A percentile compares a stretch with the other conserved stretches of the same genome.
Conservation (phyloP, 2,329 filamentous ascomycete genomes). For the Penicillium sp. region DNA sequence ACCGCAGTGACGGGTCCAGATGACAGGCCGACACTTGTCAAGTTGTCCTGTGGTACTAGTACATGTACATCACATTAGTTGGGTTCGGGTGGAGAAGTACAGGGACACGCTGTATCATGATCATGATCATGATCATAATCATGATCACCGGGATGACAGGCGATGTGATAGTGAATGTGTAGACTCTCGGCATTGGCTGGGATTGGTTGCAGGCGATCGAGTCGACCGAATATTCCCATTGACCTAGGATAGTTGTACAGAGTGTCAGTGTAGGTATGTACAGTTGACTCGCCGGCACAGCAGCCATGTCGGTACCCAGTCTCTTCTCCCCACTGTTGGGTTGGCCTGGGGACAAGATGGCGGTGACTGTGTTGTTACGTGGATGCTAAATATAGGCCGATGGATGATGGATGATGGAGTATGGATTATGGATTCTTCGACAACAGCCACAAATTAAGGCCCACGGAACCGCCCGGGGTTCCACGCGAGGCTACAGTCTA, state of each 20-base stretch:
- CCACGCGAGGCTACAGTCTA: constrained; percentile 2
- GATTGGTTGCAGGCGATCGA: neutral
- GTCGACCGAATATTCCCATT: neutral
- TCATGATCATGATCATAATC: no score
- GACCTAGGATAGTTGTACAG: neutral
- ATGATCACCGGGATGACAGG: neutral
- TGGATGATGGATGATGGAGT: no score
- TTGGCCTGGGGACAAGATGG: constrained; percentile 3
- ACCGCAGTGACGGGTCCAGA: constrained; percentile 20
- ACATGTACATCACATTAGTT: no score
- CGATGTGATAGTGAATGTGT: neutral
- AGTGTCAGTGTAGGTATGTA: no score
- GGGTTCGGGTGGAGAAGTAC: constrained; percentile 12
- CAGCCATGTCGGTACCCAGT: neutral
- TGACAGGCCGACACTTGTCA: constrained; percentile 11
- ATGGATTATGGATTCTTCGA: neutral
- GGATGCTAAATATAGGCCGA: constrained; percentile 1
- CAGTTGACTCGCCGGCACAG: neutral
- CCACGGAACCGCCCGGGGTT: constrained; percentile 11
- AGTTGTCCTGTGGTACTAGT: no score
- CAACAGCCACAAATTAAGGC: constrained; percentile 11
- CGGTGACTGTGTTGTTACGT: neutral
- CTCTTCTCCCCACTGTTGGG: neutral
- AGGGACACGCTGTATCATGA: constrained; percentile 25
- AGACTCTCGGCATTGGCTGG: no score